Evolutionary conservation across 2,329 filamentous ascomycete species (phyloP), one percentile per base, ranked within the genome.

Genomic region (Cytospora schulzeri): DNA sequence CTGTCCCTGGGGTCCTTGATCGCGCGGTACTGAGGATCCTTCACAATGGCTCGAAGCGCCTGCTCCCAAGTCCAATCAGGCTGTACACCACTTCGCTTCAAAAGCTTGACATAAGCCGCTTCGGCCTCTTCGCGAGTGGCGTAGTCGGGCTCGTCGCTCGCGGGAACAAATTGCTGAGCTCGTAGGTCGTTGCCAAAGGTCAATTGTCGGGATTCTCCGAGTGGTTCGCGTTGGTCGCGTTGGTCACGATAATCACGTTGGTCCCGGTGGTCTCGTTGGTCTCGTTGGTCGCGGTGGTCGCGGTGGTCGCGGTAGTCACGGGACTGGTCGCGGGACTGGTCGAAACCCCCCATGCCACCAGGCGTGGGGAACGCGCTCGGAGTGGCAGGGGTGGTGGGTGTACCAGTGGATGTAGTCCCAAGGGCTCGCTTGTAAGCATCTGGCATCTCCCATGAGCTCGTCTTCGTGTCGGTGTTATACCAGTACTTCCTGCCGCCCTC

Each of bases 401-500:
- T 76, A 54, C 73, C 75, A 50, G 81, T 81, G 68, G 87, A 85
- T 8, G 57, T 51, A 17, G 62, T 19, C 59, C 88, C 88, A 64
- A 93, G 81, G 66, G 91, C 91, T 70, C 84, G 84, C 73, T 91
- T 92, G 78, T 93, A 93, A 68, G 80, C 87, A 62, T 92, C 91
- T 63, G 95, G 95, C 85, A 97, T 93, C 73, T 93, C 90, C 95
- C 95, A 99, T 35, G 91, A 92, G 76, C 93, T 98, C 79, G 93
- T 86, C 78, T 94, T 93, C 53, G 91, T 93, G 77, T 96, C 90
- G 38, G 89, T 91, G 76, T 99, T 95, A 77, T 93, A 94, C 91
- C 93, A 99, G 78, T 99, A 99, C 74, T 94, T 92, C 71, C 89
- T 88, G 55, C 94, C 95, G 68, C 92, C 91, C 67, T 93, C 88